These are phyloP conservation scores for Lonicera japonica DNA, from an alignment of 129 eudicot species.

Conservation along the genomic window DNA sequence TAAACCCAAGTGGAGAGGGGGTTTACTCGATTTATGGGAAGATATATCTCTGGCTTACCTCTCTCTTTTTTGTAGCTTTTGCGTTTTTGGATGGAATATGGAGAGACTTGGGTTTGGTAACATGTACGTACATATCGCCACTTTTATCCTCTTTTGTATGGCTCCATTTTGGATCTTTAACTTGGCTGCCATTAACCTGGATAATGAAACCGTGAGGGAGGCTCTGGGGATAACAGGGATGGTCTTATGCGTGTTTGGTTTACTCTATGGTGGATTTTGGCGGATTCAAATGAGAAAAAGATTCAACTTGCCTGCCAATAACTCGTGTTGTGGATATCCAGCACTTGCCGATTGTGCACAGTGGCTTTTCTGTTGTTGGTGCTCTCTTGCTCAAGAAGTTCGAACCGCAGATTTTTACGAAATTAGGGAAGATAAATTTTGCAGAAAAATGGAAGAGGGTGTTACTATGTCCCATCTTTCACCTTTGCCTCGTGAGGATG, in stretches of 20 bases:
- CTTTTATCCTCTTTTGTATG: conserved; percentile 48
- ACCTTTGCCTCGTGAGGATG: conserved; percentile 39
- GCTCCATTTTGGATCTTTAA: conserved; percentile 59
- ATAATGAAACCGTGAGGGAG: conserved; percentile 34
- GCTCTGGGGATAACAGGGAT: conserved; percentile 35
- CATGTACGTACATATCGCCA: conserved; percentile 47
- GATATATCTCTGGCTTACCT: conserved; percentile 39
- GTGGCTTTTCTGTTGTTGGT: conserved; percentile 57
- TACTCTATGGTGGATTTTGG: conserved; percentile 63
- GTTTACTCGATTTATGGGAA: conserved; percentile 42
- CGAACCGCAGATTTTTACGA: conserved; percentile 43
- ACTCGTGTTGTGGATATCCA: conserved; percentile 33
- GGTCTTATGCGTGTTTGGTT: conserved; percentile 43
- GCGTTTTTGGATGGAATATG: conserved; percentile 64
- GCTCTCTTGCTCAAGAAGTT: conserved; percentile 56
- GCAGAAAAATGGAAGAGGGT: conserved; percentile 6
- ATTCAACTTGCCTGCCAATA: conserved; percentile 32
- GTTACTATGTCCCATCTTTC: conserved; percentile 3
- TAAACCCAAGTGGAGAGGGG: conserved; percentile 49
- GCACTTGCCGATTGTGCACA: conserved; percentile 37
- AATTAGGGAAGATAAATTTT: conserved; percentile 26
- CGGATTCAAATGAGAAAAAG: conserved; percentile 51
- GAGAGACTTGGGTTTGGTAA: conserved; percentile 60
- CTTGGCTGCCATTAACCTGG: conserved; percentile 49
- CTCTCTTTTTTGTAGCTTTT: conserved; percentile 39